Evolutionary conservation across 2,329 filamentous ascomycete genomes (phyloP).

Genomic region (Stachybotrys chartarum): DNA sequence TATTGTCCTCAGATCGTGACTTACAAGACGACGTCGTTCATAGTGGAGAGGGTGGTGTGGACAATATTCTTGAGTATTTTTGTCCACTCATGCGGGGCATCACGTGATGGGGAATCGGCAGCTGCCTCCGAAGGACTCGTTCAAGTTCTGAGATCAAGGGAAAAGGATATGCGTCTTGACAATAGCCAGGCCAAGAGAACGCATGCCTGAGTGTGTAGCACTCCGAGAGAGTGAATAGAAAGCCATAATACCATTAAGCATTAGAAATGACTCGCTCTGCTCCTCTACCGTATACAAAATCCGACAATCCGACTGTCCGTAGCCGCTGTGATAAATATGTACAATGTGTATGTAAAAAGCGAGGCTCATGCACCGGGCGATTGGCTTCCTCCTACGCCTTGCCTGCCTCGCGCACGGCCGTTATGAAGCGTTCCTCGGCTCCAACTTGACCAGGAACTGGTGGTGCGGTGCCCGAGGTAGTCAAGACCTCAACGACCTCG

Average conservation of each 20-base stretch:
- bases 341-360: neutral
- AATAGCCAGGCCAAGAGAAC: too few species aligned
- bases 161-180: neutral
- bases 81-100: too few species aligned
- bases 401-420: conserved; percentile 25
- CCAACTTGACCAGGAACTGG: conserved; percentile 31
- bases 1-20: neutral
- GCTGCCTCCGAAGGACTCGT: too few species aligned
- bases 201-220: too few species aligned
- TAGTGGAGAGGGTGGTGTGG: neutral
- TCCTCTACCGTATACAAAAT: neutral
- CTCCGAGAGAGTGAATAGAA: neutral
- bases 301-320: neutral
- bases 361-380: neutral
- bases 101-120: too few species aligned
- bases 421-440: conserved; percentile 38
- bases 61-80: neutral
- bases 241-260: neutral
- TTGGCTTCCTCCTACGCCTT: conserved; percentile 15
- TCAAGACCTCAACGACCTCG: conserved; percentile 35
- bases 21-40: neutral
- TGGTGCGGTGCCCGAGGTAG: conserved; percentile 17
- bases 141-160: too few species aligned
- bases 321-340: neutral
- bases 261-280: neutral